These are phyloP conservation scores for Gnetum montanum DNA, from an alignment of 75 land plant species.

Conservation along the genomic window DNA sequence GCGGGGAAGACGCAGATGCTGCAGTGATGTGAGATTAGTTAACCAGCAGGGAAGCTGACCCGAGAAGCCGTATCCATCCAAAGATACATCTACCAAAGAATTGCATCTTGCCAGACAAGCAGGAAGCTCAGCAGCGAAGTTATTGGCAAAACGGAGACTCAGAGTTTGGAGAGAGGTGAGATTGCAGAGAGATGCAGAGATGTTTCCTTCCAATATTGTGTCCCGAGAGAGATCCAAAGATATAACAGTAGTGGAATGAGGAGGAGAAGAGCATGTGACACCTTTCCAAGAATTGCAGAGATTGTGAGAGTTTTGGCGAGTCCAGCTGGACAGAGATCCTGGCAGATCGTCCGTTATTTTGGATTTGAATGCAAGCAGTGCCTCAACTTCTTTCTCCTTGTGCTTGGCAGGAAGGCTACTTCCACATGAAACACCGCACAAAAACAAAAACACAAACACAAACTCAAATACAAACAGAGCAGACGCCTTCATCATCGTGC, in stretches of 20 bases:
- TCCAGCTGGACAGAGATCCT: slow-evolving; percentile 17
- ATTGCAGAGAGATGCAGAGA: slow-evolving; percentile 34
- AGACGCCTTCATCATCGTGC: too few relatives aligned
- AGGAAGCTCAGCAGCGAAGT: slow-evolving; percentile 48
- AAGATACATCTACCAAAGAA: slow-evolving; percentile 29
- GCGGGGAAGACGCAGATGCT: slow-evolving; percentile 56
- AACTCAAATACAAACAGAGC: too few relatives aligned
- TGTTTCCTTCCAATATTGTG: slow-evolving; percentile 47
- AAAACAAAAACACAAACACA: too few relatives aligned
- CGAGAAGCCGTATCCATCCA: slow-evolving; percentile 56
- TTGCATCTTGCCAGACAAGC: slow-evolving; percentile 26
- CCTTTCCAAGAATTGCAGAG: slow-evolving; percentile 63
- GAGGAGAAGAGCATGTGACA: slow-evolving; percentile 28
- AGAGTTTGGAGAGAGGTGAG: slow-evolving; percentile 32
- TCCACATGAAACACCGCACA: too few relatives aligned
- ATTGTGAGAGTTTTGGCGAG: slow-evolving; percentile 6
- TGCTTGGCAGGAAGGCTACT: too few relatives aligned
- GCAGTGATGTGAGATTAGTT: slow-evolving; percentile 22
- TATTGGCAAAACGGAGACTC: slow-evolving; percentile 52
- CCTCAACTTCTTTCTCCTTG: slow-evolving; percentile 16
- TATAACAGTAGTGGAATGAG: slow-evolving; percentile 42
- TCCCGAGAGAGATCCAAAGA: slow-evolving; percentile 44
- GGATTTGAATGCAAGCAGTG: slow-evolving; percentile 19
- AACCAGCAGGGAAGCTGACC: slow-evolving; percentile 31
- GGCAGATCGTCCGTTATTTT: slow-evolving; percentile 14